These are phyloP conservation scores for Cornus kousa DNA, from an alignment of 148 eudicot genomes.

Conservation along the genomic window DNA sequence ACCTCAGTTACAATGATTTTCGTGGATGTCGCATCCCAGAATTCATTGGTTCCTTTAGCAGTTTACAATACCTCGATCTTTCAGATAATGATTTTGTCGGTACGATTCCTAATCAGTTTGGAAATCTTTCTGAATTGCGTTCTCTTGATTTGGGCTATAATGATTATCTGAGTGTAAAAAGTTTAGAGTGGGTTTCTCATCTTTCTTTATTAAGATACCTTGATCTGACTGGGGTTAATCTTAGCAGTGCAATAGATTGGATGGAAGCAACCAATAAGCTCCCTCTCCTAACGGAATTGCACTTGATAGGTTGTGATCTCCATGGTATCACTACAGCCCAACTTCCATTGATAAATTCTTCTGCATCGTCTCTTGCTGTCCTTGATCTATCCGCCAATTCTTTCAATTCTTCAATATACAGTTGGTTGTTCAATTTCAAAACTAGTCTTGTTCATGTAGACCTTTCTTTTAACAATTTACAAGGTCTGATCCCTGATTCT, in stretches of 20 bases:
- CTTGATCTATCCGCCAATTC: slow-evolving; percentile 12
- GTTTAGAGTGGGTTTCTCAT: slow-evolving; percentile 16
- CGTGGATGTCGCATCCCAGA: background rate
- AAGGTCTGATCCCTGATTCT: background rate
- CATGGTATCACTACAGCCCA: background rate
- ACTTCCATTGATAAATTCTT: slow-evolving; percentile 9
- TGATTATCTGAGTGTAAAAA: background rate
- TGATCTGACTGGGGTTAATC: background rate
- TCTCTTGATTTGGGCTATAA: background rate
- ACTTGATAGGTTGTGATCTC: slow-evolving; percentile 15
- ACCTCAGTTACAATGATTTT: slow-evolving; percentile 10
- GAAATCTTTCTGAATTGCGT: background rate
- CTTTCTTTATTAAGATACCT: slow-evolving; percentile 5
- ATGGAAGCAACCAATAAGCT: slow-evolving; percentile 11
- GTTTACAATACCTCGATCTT: background rate
- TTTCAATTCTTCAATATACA: background rate
- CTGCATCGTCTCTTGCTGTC: slow-evolving; percentile 3
- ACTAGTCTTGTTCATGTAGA: slow-evolving; percentile 6
- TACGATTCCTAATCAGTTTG: slow-evolving; percentile 5
- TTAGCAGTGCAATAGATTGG: background rate
- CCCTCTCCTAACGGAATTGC: slow-evolving; percentile 16
- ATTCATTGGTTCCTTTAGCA: background rate
- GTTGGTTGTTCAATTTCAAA: no score
- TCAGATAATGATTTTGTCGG: background rate
- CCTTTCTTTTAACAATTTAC: slow-evolving; percentile 9